Base-by-base conservation (phyloP, 225 moss, liverwort and hornwort species). In the Thuidium tamariscinum region DNA sequence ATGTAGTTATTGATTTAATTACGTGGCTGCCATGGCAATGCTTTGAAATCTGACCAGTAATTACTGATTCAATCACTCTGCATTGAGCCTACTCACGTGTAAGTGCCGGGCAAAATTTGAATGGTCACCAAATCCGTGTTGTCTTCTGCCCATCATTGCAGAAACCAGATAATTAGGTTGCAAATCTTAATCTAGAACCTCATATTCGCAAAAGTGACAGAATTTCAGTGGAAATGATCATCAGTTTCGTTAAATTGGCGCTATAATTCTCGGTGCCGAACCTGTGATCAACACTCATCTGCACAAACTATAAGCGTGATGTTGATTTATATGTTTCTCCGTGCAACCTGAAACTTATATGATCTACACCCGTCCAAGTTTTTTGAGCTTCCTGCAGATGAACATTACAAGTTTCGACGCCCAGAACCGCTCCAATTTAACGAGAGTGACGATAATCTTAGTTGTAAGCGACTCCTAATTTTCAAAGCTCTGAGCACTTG, bases 91-190 rank as follows among this genome's bases (percentile, higher is more conserved):
- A 80, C 86, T 80, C 89, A 94, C 94, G 49, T 88, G 85, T 94
- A 94, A 15, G 76, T 90, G 72, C 93, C 94, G 51, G 93, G 11
- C 3, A 80, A 79, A 83, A 94, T 88, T 17, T 81, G 77, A 65
- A 94, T 93, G n/a, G 79, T 90, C 55, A 92, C 85, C 65, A 73
- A 80, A 59, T 42, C 77, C 44, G 88, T 89, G 56, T 94, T 94
- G 84, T 86, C 56, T 55, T 88, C 91, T 91, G 91, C 52, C 49
- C 84, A 78, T 41, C 69, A 77, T 84, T n/a, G 55, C 62, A 72
- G 55, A 81, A 74, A 77, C 5, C 54, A 51, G 16, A 51, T 26
- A 32, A 39, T 63, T 60, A 86, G 60, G 23, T 19, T 52, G 51
- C 74, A 51, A 36, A 44, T n/a, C 81, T 54, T 39, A 20, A 55